These are phyloP conservation scores for Paramecium octaurelia DNA, from an alignment of 73 alveolate genomes.

Conservation along the genomic window DNA sequence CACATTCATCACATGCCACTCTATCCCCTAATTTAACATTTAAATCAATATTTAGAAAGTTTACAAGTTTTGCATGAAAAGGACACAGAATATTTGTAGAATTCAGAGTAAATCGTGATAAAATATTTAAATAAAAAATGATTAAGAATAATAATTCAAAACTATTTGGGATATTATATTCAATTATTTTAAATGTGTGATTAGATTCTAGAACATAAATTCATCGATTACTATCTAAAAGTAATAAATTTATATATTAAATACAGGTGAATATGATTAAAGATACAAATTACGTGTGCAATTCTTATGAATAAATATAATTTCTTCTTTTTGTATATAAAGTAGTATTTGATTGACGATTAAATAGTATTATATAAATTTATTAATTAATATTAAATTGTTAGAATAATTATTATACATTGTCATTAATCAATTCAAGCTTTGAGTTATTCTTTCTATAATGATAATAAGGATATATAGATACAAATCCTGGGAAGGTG, in stretches of 20 bases:
- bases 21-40: neutral
- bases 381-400: neutral
- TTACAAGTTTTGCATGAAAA: neutral
- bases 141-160: no score
- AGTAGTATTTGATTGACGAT: no score
- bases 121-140: no score
- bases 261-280: no score
- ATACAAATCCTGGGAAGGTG: constrained; percentile 86
- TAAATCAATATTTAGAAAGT: neutral
- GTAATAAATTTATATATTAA: no score
- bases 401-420: neutral
- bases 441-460: neutral
- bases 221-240: no score
- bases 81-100: neutral
- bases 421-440: neutral
- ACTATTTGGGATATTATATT: no score
- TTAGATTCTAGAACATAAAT: no score
- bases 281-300: no score
- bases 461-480: neutral
- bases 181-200: no score
- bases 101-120: neutral
- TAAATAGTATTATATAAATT: neutral
- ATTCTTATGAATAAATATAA: no score
- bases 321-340: no score
- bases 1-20: neutral